These are phyloP conservation scores for Neltuma alba DNA, from an alignment of 306 rosid species.

Conservation along the genomic window DNA sequence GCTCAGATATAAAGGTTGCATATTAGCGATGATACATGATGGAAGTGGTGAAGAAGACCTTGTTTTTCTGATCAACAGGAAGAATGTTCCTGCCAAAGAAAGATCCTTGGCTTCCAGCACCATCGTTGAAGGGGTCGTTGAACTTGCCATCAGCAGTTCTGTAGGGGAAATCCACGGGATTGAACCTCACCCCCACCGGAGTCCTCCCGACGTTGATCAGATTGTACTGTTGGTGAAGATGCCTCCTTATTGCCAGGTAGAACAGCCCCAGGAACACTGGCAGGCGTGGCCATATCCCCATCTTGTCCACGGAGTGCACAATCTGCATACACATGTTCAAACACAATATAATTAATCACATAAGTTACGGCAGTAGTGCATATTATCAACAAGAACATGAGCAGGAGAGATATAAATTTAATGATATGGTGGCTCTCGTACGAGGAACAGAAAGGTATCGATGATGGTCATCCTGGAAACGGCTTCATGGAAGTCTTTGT, in stretches of 20 bases:
- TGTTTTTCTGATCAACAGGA: constrained; percentile 49
- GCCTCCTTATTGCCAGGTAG: constrained; percentile 46
- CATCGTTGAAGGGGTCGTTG: constrained; percentile 65
- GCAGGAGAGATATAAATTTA: background rate
- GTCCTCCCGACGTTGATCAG: constrained; percentile 59
- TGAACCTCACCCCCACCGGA: constrained; percentile 47
- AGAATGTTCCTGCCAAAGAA: constrained; percentile 63
- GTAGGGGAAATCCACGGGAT: constrained; percentile 53
- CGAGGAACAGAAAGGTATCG: constrained; percentile 48
- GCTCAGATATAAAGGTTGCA: no score
- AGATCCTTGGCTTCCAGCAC: constrained; percentile 50
- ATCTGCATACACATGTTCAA: no score
- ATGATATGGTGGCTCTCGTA: background rate
- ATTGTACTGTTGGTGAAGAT: constrained; percentile 57
- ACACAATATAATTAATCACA: background rate
- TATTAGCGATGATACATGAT: background rate
- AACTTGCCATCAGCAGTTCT: constrained; percentile 51
- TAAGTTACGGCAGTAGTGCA: no score
- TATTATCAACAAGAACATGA: background rate
- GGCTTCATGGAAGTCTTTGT: constrained; percentile 48
- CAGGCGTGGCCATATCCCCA: constrained; percentile 57
- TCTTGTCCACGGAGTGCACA: constrained; percentile 55
- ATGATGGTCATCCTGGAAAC: constrained; percentile 47
- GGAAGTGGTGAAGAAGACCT: constrained; percentile 33
- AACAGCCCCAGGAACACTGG: constrained; percentile 53